These are phyloP conservation scores for Paraglomus brasilianum DNA, from an alignment of 192 early-diverging fungal genomes.

Conservation along the genomic window DNA sequence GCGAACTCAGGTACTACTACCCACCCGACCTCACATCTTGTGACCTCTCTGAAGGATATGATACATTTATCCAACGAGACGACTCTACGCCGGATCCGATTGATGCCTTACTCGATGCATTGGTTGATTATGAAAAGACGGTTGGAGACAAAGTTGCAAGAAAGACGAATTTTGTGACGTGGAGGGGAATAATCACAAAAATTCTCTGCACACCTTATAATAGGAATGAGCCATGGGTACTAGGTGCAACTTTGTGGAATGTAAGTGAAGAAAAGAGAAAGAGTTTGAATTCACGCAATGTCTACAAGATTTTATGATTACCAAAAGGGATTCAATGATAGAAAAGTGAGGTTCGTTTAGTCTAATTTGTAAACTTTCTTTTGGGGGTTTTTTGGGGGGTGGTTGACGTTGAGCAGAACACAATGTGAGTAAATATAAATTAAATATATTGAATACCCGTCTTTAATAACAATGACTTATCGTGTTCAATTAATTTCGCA, in stretches of 20 bases:
- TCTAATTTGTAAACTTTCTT: too few species aligned
- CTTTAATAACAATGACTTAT: slow-evolving; percentile 1
- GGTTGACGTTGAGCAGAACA: too few species aligned
- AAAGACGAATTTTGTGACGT: slow-evolving; percentile 55
- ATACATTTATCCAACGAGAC: slow-evolving; percentile 67
- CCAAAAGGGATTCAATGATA: too few species aligned
- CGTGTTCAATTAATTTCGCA: slow-evolving; percentile 10
- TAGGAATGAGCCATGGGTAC: slow-evolving; percentile 74
- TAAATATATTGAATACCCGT: too few species aligned
- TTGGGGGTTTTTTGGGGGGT: too few species aligned
- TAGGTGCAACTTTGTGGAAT: slow-evolving; percentile 72
- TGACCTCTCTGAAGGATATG: slow-evolving; percentile 65
- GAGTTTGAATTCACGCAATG: too few species aligned
- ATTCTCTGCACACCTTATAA: slow-evolving; percentile 79
- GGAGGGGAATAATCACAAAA: slow-evolving; percentile 89
- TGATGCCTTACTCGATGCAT: slow-evolving; percentile 72
- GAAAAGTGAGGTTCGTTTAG: too few species aligned
- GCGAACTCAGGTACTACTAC: slow-evolving; percentile 58
- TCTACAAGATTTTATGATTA: too few species aligned
- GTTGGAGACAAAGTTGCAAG: slow-evolving; percentile 1
- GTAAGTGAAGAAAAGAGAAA: slow-evolving; percentile 30
- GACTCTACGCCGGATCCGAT: slow-evolving; percentile 66
- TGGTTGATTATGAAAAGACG: slow-evolving; percentile 38
- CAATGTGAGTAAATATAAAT: too few species aligned
- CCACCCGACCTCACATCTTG: slow-evolving; percentile 43